Evolutionary conservation across 164 flowering plant species (phyloP), one percentile per base, ranked within the genome.

Genomic region (Tetrastigma voinierianum): DNA sequence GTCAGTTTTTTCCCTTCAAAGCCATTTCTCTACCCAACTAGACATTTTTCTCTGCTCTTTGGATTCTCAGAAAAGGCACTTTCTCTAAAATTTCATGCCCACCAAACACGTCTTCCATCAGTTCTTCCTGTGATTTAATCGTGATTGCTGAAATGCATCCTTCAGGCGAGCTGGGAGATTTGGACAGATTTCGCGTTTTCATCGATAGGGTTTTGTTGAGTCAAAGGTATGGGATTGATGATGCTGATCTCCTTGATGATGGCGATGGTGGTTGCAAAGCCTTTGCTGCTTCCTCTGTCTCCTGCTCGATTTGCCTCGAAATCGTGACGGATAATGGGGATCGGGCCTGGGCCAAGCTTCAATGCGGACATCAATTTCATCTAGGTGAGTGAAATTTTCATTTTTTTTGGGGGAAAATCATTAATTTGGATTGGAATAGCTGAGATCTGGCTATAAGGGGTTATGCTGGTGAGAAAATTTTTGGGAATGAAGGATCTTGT

Each of bases 291-390:
- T 32, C 40, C 40, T 32, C 40, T 0, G 40, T 32, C 40, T 32
- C 40, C 40, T 32, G 40, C 40, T 32, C 40, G 6, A 32, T 32
- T 32, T 32, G 40, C 40, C 40, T 32, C 40, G 40, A 32, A 32
- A 32, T 32, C 40, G 40, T 32, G 40, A 32, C 40, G 40, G 40
- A 32, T 32, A 32, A 32, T 32, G 40, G 40, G 40, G 94, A 84
- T 59, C 81, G 98, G 71, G 86, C 98, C 12, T 85, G 84, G 80
- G 96, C 94, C 4, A 89, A 83, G 86, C 90, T 93, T 70, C 96
- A 86, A 70, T 93, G 98, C 51, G 93, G 96, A 11, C 97, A 90
- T 58, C 85, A 84, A 65, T 93, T 93, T 71, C 98, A 93, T 74
- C 86, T 93, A 3, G 98, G 98, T 93, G 20, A 76, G 86, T 77